Evolutionary conservation across 805 yeast genomes (phyloP).

Genomic region (Candida wancherniae): DNA sequence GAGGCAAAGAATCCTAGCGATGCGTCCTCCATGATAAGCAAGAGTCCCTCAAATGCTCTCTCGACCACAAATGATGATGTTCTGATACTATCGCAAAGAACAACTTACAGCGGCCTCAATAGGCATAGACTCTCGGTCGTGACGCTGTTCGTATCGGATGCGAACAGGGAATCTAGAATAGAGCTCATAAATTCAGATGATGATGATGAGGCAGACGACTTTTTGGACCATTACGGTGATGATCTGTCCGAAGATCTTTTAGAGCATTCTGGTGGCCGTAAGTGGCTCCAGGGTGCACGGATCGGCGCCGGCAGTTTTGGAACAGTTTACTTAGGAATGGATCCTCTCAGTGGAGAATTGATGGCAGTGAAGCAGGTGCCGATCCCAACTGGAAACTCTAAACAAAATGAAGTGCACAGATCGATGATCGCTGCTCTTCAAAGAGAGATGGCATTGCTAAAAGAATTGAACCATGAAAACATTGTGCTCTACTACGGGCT

Average conservation of each 20-base stretch:
- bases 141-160: constrained; percentile 16
- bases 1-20: constrained; percentile 32
- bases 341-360: constrained; percentile 85
- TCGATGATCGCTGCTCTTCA: constrained; percentile 76
- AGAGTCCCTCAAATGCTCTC: constrained; percentile 19
- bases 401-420: constrained; percentile 25
- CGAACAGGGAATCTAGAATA: constrained; percentile 41
- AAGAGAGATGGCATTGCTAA: constrained; percentile 72
- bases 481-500: constrained; percentile 92
- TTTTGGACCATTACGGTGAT: constrained; percentile 22
- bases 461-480: constrained; percentile 82
- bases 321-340: constrained; percentile 86
- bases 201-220: constrained; percentile 14
- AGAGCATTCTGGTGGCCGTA: constrained; percentile 23
- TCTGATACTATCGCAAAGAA: constrained; percentile 7
- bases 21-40: constrained; percentile 23
- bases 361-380: constrained; percentile 97
- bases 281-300: constrained; percentile 90
- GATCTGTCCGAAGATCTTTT: constrained; percentile 32
- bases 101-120: constrained; percentile 3
- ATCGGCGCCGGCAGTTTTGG: constrained; percentile 97
- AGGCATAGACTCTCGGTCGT: constrained; percentile 13
- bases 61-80: constrained; percentile 5
- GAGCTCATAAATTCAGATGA: constrained; percentile 25
- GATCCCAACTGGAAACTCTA: constrained; percentile 43